These are phyloP conservation scores for Vitis cinerea DNA, from an alignment of 164 flowering plant genomes.

Conservation along the genomic window DNA sequence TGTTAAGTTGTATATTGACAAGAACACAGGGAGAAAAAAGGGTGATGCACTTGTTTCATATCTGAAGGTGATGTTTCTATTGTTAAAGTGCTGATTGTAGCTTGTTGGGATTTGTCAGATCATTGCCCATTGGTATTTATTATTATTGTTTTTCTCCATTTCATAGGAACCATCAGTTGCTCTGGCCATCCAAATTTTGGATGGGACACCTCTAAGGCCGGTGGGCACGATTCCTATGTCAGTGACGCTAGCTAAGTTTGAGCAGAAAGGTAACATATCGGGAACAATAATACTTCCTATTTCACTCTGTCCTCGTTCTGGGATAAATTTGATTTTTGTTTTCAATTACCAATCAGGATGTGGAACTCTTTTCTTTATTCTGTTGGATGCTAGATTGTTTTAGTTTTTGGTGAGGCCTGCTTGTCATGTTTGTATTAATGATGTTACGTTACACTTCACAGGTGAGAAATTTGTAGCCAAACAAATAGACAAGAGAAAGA, in stretches of 20 bases:
- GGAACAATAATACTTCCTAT: too few relatives aligned
- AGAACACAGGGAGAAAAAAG: conserved; percentile 78
- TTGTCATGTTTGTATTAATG: conserved; percentile 8
- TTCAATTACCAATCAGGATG: background rate
- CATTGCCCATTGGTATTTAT: background rate
- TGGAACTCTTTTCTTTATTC: background rate
- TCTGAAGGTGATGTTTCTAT: conserved; percentile 61
- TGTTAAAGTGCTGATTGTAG: background rate
- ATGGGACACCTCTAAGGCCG: conserved; percentile 84
- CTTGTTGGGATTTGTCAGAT: background rate
- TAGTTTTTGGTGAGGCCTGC: background rate
- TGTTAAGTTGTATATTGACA: conserved; percentile 87
- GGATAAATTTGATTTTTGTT: background rate
- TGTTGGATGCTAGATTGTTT: background rate
- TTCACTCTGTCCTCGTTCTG: too few relatives aligned
- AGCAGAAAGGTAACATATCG: conserved; percentile 77
- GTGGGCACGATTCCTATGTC: conserved; percentile 74
- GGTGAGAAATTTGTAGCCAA: conserved; percentile 88
- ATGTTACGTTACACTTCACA: conserved; percentile 23
- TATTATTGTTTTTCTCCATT: conserved; percentile 5
- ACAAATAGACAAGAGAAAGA: conserved; percentile 74
- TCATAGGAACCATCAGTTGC: conserved; percentile 89
- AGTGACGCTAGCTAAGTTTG: conserved; percentile 85
- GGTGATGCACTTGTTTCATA: conserved; percentile 95
- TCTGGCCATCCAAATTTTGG: conserved; percentile 80